Base-by-base conservation (phyloP, 1,284 basidiomycete species). In the Peniophora sp. region DNA sequence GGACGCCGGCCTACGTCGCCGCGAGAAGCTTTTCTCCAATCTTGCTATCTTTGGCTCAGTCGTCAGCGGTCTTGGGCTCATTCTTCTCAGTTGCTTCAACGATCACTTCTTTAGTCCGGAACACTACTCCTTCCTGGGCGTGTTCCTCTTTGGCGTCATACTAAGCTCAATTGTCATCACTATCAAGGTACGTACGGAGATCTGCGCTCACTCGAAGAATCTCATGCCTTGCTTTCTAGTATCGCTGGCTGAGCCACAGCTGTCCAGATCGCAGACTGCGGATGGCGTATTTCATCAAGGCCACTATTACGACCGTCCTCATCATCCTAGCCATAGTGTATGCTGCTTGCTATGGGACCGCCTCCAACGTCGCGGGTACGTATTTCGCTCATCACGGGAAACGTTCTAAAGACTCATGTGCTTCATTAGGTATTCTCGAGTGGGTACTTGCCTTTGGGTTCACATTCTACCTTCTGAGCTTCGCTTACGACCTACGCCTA, bases 401-500 rank as follows among this genome's bases (percentile, higher is more conserved):
- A 18, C n/a, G 22, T 6, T n/a, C 17, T 6, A 2, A n/a, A 9
- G 35, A 36, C 24, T 14, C 43, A 5, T 24, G 27, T 32, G 5
- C 5, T 32, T 12, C n/a, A 5, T 8, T 8, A 41, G 83, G 73
- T 14, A 64, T 88, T 47, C 59, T 89, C 2, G 87, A 89, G 62
- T 89, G 86, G 86, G 63, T 65, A 1, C 86, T 89, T 52, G 73
- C 77, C 1, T 83, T 88, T 53, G 79, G 83, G 9, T 88, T 81
- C 61, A 83, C 82, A 3, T 73, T 85, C 54, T 88, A 85, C 62
- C 64, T 88, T 39, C 66, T 85, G 49, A 83, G 82, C 0, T 88
- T 85, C 64, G 78, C 64, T 52, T 83, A 73, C 60, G 85, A 88
- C 61, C 69, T 87, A n/a, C 68, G 76, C 48, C 69, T 75, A 62